Evolutionary conservation across 257 asterid species (phyloP).

Genomic region (Solanum raphanifolium): DNA sequence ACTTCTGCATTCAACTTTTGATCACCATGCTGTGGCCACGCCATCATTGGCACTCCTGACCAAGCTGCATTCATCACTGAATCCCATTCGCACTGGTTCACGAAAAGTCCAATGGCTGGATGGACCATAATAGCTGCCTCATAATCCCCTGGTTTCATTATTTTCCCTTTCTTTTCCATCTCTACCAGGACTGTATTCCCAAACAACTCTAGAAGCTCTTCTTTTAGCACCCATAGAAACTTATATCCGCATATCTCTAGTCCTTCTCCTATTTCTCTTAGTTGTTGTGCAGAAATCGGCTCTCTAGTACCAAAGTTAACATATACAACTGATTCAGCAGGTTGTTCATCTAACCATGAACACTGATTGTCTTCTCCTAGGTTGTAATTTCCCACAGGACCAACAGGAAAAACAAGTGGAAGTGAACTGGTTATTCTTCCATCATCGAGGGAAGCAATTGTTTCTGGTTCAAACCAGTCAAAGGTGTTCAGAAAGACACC

Average conservation of each 20-base stretch:
- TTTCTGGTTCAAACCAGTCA: constrained; percentile 28
- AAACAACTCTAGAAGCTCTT: not conserved
- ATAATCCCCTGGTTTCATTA: constrained; percentile 9
- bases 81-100: constrained; percentile 38
- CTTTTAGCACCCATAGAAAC: constrained; percentile 19
- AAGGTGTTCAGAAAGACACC: constrained; percentile 32
- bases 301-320: constrained; percentile 24
- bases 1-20: constrained; percentile 36
- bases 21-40: constrained; percentile 48
- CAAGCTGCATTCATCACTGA: constrained; percentile 37
- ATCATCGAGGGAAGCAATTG: constrained; percentile 14
- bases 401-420: constrained; percentile 30
- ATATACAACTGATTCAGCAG: constrained; percentile 22
- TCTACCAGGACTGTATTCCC: not conserved
- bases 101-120: constrained; percentile 29
- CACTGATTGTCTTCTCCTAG: constrained; percentile 5
- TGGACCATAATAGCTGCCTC: constrained; percentile 21
- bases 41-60: constrained; percentile 29
- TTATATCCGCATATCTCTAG: constrained; percentile 10
- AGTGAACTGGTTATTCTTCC: constrained; percentile 3
- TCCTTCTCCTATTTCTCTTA: constrained; percentile 18
- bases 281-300: constrained; percentile 15
- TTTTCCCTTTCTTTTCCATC: constrained; percentile 5
- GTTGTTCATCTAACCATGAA: constrained; percentile 25
- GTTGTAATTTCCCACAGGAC: constrained; percentile 18